A percentile compares a stretch with the other conserved stretches of the same genome.
Conservation (phyloP, 2,329 filamentous ascomycete species). For the Didymella exigua region DNA sequence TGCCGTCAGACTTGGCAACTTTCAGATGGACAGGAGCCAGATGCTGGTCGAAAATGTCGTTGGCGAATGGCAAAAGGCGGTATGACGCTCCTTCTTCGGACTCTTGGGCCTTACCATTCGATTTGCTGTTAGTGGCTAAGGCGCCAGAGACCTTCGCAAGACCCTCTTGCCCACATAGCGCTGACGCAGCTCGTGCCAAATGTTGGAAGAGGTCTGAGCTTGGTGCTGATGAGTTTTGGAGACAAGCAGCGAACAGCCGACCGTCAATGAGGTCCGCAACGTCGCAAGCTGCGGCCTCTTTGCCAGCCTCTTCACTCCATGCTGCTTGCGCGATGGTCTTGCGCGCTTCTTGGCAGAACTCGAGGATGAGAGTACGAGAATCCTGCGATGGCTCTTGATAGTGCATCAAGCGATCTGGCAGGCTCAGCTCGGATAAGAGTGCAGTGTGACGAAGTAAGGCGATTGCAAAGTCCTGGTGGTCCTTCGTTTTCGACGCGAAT, state of each 20-base stretch:
- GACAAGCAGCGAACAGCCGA: conserved; percentile 45
- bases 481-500: conserved; percentile 38
- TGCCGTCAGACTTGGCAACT: conserved; percentile 34
- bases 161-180: conserved; percentile 24
- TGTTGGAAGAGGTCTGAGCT: conserved; percentile 26
- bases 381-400: conserved; percentile 41
- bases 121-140: background rate
- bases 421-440: conserved; percentile 49
- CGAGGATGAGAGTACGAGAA: conserved; percentile 40
- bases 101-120: conserved; percentile 8
- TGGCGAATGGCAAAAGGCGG: conserved; percentile 55
- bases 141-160: conserved; percentile 17
- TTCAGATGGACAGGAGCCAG: conserved; percentile 52
- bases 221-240: conserved; percentile 24
- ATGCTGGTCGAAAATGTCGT: conserved; percentile 56
- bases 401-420: conserved; percentile 48
- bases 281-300: conserved; percentile 48
- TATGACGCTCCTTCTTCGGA: conserved; percentile 24
- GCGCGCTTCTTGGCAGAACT: conserved; percentile 48
- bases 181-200: conserved; percentile 27
- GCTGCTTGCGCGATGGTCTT: conserved; percentile 45
- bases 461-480: conserved; percentile 39
- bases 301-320: conserved; percentile 43
- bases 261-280: conserved; percentile 64
- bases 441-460: conserved; percentile 53